phyloP scores from a whole-genome alignment of 768 basidiomycete genomes.

The Pulveroboletus sp. region DNA sequence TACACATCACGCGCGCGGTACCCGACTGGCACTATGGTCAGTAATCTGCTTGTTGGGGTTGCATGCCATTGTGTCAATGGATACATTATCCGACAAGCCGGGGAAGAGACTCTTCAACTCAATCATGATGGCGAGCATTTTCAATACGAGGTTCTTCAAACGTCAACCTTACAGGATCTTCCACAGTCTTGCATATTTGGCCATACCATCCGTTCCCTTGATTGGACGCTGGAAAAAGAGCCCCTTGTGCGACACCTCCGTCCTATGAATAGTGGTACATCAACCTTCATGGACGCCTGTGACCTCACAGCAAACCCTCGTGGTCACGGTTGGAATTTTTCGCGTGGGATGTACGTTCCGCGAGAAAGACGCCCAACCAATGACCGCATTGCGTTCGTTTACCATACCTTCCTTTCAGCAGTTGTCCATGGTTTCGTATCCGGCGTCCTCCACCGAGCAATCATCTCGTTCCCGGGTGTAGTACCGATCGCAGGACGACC shows the following conservation, averaged over 20 bases:
- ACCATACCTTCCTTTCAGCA: conserved; percentile 33
- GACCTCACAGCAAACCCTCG: conserved; percentile 53
- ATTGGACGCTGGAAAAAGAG: conserved; percentile 14
- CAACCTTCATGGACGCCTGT: conserved; percentile 35
- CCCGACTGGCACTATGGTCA: conserved; percentile 48
- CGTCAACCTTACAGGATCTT: neutral
- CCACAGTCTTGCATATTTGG: conserved; percentile 15
- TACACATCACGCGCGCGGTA: conserved; percentile 39
- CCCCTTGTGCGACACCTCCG: conserved; percentile 14
- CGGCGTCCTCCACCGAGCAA: conserved; percentile 43
- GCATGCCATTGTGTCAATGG: conserved; percentile 30
- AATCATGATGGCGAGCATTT: conserved; percentile 8
- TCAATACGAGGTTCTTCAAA: too few species aligned
- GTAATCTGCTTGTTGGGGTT: conserved; percentile 42
- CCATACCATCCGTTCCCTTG: conserved; percentile 11
- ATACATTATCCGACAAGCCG: conserved; percentile 4
- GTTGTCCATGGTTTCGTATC: conserved; percentile 37
- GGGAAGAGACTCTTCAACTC: conserved; percentile 5
- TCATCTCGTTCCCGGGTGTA: conserved; percentile 42
- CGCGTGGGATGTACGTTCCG: conserved; percentile 29
- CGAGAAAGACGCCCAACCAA: conserved; percentile 39
- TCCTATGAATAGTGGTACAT: conserved; percentile 1
- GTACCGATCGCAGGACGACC: conserved; percentile 6
- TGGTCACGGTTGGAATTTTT: conserved; percentile 64
- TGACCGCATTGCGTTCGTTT: conserved; percentile 38